Base-by-base conservation (phyloP, 495 filamentous ascomycete species). In the Clohesyomyces aquaticus region DNA sequence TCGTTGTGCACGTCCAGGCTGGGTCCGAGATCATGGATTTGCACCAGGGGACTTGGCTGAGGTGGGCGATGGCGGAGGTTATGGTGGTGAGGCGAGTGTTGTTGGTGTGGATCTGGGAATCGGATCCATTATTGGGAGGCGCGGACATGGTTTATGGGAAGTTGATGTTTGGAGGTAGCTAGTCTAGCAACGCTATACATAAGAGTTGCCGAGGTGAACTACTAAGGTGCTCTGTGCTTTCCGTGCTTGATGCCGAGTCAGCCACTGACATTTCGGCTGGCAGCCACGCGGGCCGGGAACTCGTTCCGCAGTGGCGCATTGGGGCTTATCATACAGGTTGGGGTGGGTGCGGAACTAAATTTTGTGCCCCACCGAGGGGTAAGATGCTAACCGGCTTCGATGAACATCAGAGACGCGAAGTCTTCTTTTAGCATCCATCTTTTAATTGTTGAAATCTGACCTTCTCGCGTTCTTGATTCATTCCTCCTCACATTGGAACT, bases 11-110 rank as follows among this genome's bases (percentile, higher is more conserved):
- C 46, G 73, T 71, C 72, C 78, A 77, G 21, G 70, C 48, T 3
- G 76, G 60, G 41, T 80, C 72, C 16, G 66, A 29, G 6, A 87
- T 74, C 52, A 83, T 76, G n/a, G 65, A 53, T n/a, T 77, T 71
- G 58, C 82, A 81, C 85, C 85, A 87, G 12, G 84, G 81, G 58
- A 85, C 84, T 22, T 78, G 72, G 38, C 68, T 66, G 72, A 87
- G 85, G 65, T 79, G 77, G 8, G 27, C 48, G 19, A 68, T 60
- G 21, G 61, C 26, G 4, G 11, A 23, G 26, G 49, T 29, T 48
- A 55, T 59, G 4, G 32, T 50, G 47, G 41, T 6, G 53, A 51
- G 2, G 49, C 35, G 2, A 3, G 48, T 18, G n/a, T n/a, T n/a
- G n/a, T n/a, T n/a, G n/a, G n/a, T n/a, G n/a, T n/a, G n/a, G n/a